phyloP scores from a whole-genome alignment of 257 asterid genomes.

The Gardenia jasminoides region DNA sequence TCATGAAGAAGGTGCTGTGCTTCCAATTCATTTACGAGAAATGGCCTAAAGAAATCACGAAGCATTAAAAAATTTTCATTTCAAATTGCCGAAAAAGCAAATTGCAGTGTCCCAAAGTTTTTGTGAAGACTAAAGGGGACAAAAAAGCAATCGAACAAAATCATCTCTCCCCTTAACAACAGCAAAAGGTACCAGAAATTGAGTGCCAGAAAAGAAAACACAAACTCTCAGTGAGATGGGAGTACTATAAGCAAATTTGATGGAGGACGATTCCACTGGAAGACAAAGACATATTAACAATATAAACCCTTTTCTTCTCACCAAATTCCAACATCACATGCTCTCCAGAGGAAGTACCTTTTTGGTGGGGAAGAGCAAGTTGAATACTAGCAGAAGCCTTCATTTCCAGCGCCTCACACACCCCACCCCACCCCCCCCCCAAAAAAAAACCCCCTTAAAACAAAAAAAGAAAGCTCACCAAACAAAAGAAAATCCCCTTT shows the following conservation, averaged over 20 bases:
- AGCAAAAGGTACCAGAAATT: not conserved
- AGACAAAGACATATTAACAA: not conserved
- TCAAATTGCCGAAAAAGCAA: not conserved
- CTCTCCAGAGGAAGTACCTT: not conserved
- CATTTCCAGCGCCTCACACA: no score
- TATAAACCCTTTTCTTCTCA: not conserved
- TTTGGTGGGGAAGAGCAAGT: not conserved
- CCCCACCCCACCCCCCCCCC: no score
- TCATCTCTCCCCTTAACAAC: not conserved
- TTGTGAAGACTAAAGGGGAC: not conserved
- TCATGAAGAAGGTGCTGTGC: conserved; percentile 93
- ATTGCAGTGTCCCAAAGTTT: not conserved
- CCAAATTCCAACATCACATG: not conserved
- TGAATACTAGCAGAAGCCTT: no score
- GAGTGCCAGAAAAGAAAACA: not conserved
- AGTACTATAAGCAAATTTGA: not conserved
- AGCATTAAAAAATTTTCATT: not conserved
- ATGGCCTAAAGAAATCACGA: conserved; percentile 56
- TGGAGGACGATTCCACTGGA: not conserved
- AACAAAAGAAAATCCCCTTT: no score
- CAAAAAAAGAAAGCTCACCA: no score
- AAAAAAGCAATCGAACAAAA: not conserved
- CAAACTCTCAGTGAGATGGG: not conserved
- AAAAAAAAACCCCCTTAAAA: no score
- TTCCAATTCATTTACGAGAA: conserved; percentile 84